Conservation (phyloP, 345 rosid species). For the sweet orange (Citrus sinensis) region DNA sequence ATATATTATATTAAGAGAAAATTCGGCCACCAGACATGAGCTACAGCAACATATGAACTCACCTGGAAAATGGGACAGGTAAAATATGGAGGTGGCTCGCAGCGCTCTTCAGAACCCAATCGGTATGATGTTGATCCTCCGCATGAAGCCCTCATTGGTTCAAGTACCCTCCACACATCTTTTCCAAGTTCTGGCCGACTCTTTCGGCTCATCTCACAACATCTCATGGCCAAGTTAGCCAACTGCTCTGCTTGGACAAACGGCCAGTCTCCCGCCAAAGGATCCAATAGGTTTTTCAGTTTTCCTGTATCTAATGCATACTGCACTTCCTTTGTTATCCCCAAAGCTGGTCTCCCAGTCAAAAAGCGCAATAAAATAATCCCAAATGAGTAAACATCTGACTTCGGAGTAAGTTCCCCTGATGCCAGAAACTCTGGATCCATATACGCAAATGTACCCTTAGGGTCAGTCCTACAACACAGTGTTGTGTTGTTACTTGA, state of each 20-base stretch:
- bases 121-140: conserved; percentile 45
- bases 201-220: conserved; percentile 66
- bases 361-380: conserved; percentile 65
- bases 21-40: not conserved
- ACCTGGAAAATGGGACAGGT: conserved; percentile 90
- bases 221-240: conserved; percentile 73
- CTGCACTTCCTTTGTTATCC: conserved; percentile 68
- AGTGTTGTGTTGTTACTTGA: conserved; percentile 36
- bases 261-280: conserved; percentile 97
- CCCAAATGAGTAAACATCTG: conserved; percentile 90
- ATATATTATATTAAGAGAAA: not conserved
- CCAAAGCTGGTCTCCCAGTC: conserved; percentile 67
- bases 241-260: conserved; percentile 82
- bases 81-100: conserved; percentile 64
- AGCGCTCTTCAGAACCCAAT: conserved; percentile 45
- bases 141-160: conserved; percentile 84
- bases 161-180: conserved; percentile 86
- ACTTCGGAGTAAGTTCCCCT: conserved; percentile 79
- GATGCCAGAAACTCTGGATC: conserved; percentile 74
- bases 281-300: conserved; percentile 65
- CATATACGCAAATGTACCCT: conserved; percentile 68
- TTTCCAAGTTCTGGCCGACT: conserved; percentile 75
- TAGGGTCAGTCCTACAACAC: conserved; percentile 52
- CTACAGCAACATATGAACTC: conserved; percentile 6
- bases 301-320: conserved; percentile 56